These are phyloP conservation scores for Penicillium sp. DNA, from an alignment of 2,329 filamentous ascomycete genomes.

Conservation along the genomic window DNA sequence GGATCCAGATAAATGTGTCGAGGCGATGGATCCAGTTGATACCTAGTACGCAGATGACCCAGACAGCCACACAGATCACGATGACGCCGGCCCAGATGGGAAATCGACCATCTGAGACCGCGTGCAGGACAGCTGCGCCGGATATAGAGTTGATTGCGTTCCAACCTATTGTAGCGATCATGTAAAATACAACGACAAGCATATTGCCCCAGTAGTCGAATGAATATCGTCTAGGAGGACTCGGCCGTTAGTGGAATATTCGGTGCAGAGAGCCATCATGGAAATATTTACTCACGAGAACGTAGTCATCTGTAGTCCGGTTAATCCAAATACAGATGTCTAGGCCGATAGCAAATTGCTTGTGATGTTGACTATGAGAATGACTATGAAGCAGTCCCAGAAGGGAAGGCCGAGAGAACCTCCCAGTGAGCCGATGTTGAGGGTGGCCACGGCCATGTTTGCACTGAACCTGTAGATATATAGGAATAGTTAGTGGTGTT, in stretches of 20 bases:
- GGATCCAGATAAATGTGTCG: conserved; percentile 38
- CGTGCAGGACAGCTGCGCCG: conserved; percentile 35
- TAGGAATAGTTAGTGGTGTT: neutral
- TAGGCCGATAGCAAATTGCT: conserved; percentile 30
- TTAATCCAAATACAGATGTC: conserved; percentile 35
- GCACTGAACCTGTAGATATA: conserved; percentile 30
- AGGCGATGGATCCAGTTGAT: conserved; percentile 41
- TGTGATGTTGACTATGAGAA: conserved; percentile 33
- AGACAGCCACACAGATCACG: conserved; percentile 37
- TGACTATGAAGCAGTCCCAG: conserved; percentile 40
- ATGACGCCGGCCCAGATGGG: conserved; percentile 40
- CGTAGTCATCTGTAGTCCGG: conserved; percentile 37
- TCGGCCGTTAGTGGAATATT: neutral
- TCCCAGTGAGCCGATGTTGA: conserved; percentile 34
- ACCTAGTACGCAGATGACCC: conserved; percentile 38
- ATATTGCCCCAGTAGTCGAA: conserved; percentile 42
- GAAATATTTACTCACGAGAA: conserved; percentile 23
- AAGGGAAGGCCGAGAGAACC: conserved; percentile 34
- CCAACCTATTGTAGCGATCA: conserved; percentile 40
- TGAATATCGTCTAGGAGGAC: conserved; percentile 30
- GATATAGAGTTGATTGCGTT: conserved; percentile 42
- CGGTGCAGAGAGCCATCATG: neutral
- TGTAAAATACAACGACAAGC: conserved; percentile 38
- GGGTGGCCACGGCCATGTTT: conserved; percentile 39
- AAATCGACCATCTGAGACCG: conserved; percentile 35